Evolutionary conservation across 257 asterid species (phyloP).

Genomic region (Hygrophila difformis): DNA sequence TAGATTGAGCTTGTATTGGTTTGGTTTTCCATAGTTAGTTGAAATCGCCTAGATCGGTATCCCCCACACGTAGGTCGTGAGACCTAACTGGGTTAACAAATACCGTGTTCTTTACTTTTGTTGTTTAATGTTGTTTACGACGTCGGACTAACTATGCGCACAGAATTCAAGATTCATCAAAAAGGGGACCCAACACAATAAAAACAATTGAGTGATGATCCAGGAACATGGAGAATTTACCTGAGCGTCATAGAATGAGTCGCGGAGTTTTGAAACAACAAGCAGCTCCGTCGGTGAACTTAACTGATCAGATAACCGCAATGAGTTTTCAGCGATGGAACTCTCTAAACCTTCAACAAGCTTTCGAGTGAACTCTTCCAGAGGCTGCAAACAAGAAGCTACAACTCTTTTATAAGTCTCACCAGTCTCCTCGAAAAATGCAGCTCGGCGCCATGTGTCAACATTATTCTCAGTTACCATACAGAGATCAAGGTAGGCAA

Average conservation of each 20-base stretch:
- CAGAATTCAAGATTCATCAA: no score
- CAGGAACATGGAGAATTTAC: slow-evolving; percentile 26
- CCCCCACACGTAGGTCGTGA: no score
- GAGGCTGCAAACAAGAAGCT: slow-evolving; percentile 56
- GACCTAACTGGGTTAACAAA: no score
- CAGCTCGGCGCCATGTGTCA: slow-evolving; percentile 98
- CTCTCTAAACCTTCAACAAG: slow-evolving; percentile 58
- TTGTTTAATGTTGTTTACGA: no score
- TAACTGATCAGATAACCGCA: slow-evolving; percentile 65
- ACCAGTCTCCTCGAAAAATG: slow-evolving; percentile 89
- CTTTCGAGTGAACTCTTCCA: slow-evolving; percentile 57
- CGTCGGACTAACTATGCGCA: no score
- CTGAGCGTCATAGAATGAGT: slow-evolving; percentile 66
- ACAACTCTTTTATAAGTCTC: slow-evolving; percentile 81
- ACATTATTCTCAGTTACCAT: slow-evolving; percentile 88
- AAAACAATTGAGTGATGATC: slow-evolving; percentile 4
- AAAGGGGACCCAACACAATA: no score
- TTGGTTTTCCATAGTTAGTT: no score
- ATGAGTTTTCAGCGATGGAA: slow-evolving; percentile 46
- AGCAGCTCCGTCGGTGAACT: slow-evolving; percentile 55
- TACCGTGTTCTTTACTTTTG: no score
- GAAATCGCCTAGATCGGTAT: no score
- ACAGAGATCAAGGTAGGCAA: slow-evolving; percentile 89
- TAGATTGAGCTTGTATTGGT: no score
- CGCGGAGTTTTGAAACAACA: slow-evolving; percentile 45